These are phyloP conservation scores for Metarhizium robertsii DNA, from an alignment of 2,329 filamentous ascomycete species.

Conservation along the genomic window DNA sequence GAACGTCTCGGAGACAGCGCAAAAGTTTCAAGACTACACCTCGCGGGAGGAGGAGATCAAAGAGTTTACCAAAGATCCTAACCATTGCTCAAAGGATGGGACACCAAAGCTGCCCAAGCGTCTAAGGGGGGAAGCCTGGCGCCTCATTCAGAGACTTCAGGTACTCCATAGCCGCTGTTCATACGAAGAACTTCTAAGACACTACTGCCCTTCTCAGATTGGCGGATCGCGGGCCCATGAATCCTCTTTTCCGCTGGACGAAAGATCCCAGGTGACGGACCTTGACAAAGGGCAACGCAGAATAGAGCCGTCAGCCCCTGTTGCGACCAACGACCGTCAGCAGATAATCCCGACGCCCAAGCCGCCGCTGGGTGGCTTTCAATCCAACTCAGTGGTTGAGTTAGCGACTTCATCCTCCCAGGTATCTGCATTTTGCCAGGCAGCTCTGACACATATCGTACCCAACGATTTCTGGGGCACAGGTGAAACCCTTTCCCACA, in stretches of 20 bases:
- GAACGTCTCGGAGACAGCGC: slow-evolving; percentile 55
- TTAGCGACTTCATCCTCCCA: slow-evolving; percentile 56
- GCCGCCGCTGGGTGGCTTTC: neutral
- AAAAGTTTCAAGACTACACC: slow-evolving; percentile 77
- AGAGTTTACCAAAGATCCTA: slow-evolving; percentile 12
- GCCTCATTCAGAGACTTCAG: slow-evolving; percentile 60
- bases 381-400: slow-evolving; percentile 45
- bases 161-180: slow-evolving; percentile 64
- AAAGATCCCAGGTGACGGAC: neutral
- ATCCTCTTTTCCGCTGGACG: neutral
- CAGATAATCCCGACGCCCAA: neutral
- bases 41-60: slow-evolving; percentile 74
- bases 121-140: slow-evolving; percentile 51
- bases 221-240: slow-evolving; percentile 10
- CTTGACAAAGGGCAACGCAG: neutral
- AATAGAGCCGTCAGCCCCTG: neutral
- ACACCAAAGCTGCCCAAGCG: slow-evolving; percentile 47
- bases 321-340: neutral
- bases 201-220: slow-evolving; percentile 62
- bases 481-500: slow-evolving; percentile 42
- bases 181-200: slow-evolving; percentile 65
- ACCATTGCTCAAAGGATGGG: slow-evolving; percentile 5
- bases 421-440: slow-evolving; percentile 82
- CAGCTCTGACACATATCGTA: slow-evolving; percentile 62
- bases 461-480: slow-evolving; percentile 67